Conservation (phyloP, 192 early-diverging fungal species). For the Backusella macrospora region DNA sequence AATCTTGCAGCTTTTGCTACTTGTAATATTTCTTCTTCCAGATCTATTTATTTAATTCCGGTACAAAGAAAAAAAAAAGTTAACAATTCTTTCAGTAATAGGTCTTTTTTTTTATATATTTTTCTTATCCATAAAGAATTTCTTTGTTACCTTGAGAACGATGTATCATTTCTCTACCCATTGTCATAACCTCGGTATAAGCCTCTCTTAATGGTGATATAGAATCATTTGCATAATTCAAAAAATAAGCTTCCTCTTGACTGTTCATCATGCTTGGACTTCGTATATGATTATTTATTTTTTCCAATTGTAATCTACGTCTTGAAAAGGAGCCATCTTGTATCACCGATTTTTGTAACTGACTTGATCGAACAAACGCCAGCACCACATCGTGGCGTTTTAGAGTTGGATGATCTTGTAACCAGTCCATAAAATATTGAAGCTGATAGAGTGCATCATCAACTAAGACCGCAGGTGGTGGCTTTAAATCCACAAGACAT, state of each 20-base stretch:
- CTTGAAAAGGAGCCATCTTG: constrained; percentile 39
- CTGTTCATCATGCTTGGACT: constrained; percentile 28
- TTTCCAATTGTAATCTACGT: constrained; percentile 46
- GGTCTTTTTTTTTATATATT: no score
- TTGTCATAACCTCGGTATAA: constrained; percentile 27
- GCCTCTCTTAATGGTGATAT: constrained; percentile 39
- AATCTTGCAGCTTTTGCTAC: constrained; percentile 17
- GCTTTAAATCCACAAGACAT: constrained; percentile 38
- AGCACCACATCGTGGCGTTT: constrained; percentile 48
- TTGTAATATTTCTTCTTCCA: constrained; percentile 23
- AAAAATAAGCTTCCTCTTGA: constrained; percentile 48
- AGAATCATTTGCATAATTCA: constrained; percentile 40
- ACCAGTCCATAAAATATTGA: constrained; percentile 45
- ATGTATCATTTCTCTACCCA: constrained; percentile 29
- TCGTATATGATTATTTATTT: constrained; percentile 36
- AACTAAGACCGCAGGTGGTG: constrained; percentile 41
- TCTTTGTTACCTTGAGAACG: constrained; percentile 36
- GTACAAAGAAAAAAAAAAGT: neutral
- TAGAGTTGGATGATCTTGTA: constrained; percentile 46
- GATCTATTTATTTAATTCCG: constrained; percentile 28
- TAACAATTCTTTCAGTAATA: neutral
- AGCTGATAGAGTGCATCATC: constrained; percentile 34
- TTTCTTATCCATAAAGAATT: no score
- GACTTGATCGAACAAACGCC: constrained; percentile 47
- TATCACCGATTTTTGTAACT: constrained; percentile 41